Percentiles rank a stretch among this genome's conserved stretches.
Evolutionary conservation across 2,329 filamentous ascomycete species (phyloP).

Genomic region (Fusarium globosum): DNA sequence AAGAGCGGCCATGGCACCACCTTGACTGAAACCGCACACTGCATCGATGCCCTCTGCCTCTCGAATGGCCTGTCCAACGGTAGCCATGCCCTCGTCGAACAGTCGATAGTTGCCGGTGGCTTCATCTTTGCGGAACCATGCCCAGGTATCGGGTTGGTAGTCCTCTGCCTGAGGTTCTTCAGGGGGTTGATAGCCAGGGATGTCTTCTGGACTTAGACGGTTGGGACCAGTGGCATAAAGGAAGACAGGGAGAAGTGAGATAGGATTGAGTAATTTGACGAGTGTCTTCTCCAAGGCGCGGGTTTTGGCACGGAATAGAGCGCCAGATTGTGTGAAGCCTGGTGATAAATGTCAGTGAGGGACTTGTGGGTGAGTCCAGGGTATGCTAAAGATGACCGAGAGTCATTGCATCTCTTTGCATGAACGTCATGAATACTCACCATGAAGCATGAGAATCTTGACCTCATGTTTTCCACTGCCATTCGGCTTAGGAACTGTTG

Average conservation of each 20-base stretch:
- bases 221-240: constrained; percentile 77
- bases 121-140: constrained; percentile 83
- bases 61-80: constrained; percentile 70
- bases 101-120: constrained; percentile 72
- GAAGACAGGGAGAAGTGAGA: constrained; percentile 64
- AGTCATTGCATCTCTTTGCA: background rate
- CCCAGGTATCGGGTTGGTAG: constrained; percentile 75
- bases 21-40: constrained; percentile 85
- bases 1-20: constrained; percentile 77
- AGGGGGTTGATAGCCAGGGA: constrained; percentile 72
- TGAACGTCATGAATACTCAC: constrained; percentile 50
- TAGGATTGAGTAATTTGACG: constrained; percentile 74
- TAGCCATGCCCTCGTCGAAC: constrained; percentile 74
- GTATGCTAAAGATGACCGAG: background rate
- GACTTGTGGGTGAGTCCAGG: constrained; percentile 10
- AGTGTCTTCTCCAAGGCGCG: constrained; percentile 86
- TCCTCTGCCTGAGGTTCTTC: constrained; percentile 57
- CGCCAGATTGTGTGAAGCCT: constrained; percentile 92
- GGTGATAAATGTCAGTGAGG: constrained; percentile 4
- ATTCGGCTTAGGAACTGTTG: constrained; percentile 41
- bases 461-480: constrained; percentile 60
- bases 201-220: constrained; percentile 71
- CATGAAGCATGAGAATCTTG: constrained; percentile 83
- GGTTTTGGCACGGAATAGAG: constrained; percentile 87
- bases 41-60: constrained; percentile 78